These are phyloP conservation scores for Dryas integrifolia DNA, from an alignment of 331 rosid genomes.

Conservation along the genomic window DNA sequence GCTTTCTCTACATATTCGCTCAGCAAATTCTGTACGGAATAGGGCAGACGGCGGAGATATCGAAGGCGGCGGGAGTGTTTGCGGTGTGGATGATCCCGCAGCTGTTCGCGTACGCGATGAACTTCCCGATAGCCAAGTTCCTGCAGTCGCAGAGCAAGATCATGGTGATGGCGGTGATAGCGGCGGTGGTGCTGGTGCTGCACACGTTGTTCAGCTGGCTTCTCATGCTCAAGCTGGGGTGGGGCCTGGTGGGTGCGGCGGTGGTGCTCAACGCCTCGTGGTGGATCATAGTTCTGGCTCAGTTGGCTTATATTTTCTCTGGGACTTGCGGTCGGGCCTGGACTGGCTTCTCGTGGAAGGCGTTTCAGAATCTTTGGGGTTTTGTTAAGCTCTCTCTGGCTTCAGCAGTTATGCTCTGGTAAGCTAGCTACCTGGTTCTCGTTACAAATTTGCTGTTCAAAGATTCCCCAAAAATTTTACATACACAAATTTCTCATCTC, in stretches of 20 bases:
- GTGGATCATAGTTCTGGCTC: slow-evolving; percentile 60
- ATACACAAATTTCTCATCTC: no score
- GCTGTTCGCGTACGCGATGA: slow-evolving; percentile 63
- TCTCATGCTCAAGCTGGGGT: slow-evolving; percentile 42
- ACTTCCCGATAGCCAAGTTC: slow-evolving; percentile 65
- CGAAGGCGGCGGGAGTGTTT: slow-evolving; percentile 59
- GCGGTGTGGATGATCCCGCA: slow-evolving; percentile 79
- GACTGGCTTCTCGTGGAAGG: slow-evolving; percentile 63
- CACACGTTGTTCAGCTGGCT: slow-evolving; percentile 68
- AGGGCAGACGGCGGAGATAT: slow-evolving; percentile 51
- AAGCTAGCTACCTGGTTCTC: neutral
- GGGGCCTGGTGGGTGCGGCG: slow-evolving; percentile 71
- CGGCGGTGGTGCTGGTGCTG: slow-evolving; percentile 43
- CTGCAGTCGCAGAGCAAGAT: slow-evolving; percentile 82
- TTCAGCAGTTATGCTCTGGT: slow-evolving; percentile 79
- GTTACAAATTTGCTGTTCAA: no score
- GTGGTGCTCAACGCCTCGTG: slow-evolving; percentile 53
- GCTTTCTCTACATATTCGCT: slow-evolving; percentile 52
- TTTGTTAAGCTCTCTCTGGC: slow-evolving; percentile 63
- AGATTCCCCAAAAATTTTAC: no score
- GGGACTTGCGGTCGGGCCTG: slow-evolving; percentile 65
- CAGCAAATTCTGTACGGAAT: slow-evolving; percentile 31
- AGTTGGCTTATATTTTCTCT: slow-evolving; percentile 44
- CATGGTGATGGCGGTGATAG: slow-evolving; percentile 58
- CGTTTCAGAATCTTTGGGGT: slow-evolving; percentile 59